Percentiles rank a stretch among this genome's conserved stretches.
Conservation (phyloP, 352 stramenopile species). For the Phytophthora crassamura region DNA sequence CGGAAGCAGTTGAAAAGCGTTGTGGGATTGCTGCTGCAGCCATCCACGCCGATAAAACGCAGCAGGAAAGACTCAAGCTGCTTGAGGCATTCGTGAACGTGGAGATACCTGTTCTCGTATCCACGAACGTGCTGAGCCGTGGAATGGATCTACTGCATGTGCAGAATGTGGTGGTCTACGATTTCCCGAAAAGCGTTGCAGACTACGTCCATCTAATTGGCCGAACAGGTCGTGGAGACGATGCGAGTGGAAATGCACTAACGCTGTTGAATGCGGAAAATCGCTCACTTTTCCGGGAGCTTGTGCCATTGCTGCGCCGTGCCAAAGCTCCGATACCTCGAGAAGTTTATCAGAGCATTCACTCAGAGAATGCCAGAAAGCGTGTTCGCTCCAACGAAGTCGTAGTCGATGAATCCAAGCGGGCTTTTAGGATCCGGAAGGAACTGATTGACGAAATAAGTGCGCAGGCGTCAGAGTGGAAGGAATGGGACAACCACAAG, state of each 20-base stretch:
- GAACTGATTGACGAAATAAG: slow-evolving; percentile 28
- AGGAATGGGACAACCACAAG: slow-evolving; percentile 36
- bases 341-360: slow-evolving; percentile 54
- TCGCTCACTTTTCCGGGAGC: slow-evolving; percentile 46
- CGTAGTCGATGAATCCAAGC: slow-evolving; percentile 55
- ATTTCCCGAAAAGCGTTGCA: slow-evolving; percentile 59
- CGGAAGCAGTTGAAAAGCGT: slow-evolving; percentile 54
- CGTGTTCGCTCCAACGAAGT: slow-evolving; percentile 12
- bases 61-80: slow-evolving; percentile 55
- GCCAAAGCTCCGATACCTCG: slow-evolving; percentile 38
- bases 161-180: slow-evolving; percentile 77
- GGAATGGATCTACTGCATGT: slow-evolving; percentile 75
- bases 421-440: slow-evolving; percentile 49
- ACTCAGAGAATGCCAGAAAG: slow-evolving; percentile 25
- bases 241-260: slow-evolving; percentile 35
- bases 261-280: slow-evolving; percentile 59
- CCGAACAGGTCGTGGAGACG: slow-evolving; percentile 43
- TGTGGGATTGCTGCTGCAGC: slow-evolving; percentile 43
- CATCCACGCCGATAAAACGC: slow-evolving; percentile 72
- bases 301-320: slow-evolving; percentile 43
- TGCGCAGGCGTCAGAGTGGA: slow-evolving; percentile 36
- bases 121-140: slow-evolving; percentile 75
- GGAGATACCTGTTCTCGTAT: slow-evolving; percentile 57
- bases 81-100: slow-evolving; percentile 71
- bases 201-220: slow-evolving; percentile 79